Evolutionary conservation across 73 alveolate genomes (phyloP), one percentile per base, ranked within the genome.

Genomic region (Stentor roeselii): DNA sequence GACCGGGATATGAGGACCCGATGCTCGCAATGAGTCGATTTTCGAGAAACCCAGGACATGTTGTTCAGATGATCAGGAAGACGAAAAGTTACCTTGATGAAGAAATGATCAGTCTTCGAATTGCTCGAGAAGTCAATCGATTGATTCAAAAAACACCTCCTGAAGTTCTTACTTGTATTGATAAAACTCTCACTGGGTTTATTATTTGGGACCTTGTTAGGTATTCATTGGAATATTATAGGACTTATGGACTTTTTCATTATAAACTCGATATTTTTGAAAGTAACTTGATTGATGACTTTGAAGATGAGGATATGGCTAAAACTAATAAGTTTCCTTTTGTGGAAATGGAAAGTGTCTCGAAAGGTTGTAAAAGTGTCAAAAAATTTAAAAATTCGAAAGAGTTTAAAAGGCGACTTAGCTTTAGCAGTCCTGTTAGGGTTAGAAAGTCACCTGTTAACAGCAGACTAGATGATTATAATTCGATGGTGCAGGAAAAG

Each of bases 11-110:
- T 50, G 67, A 50, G 21, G 67, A 50, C 67, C 67, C 67, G 6
- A 21, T 50, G 6, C 30, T 21, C 6, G 67, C 67, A 11, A 50
- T 50, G 67, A 11, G 21, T 50, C 6, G 67, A 50, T 50, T 11
- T 50, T 6, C 67, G 21, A 50, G 67, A 50, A 50, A 50, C 67
- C 67, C 67, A 50, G 67, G 67, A 11, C 67, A 50, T 50, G 67
- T 50, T 6, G 67, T 50, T 50, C 67, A 50, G 67, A 50, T 21
- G 21, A 50, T 50, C 6, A 50, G 67, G 21, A 50, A 50, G 21
- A 50, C 67, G 30, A 11, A 11, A 50, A 50, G 67, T 50, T 50
- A 11, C 21, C 67, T 50, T 11, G 67, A 50, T 11, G 21, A 21
- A 6, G 67, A 50, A 21, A 11, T 21, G 6, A 50, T 50, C 6